Base-by-base conservation (phyloP, 805 yeast genomes). In the Lipomyces chichibuensis region DNA sequence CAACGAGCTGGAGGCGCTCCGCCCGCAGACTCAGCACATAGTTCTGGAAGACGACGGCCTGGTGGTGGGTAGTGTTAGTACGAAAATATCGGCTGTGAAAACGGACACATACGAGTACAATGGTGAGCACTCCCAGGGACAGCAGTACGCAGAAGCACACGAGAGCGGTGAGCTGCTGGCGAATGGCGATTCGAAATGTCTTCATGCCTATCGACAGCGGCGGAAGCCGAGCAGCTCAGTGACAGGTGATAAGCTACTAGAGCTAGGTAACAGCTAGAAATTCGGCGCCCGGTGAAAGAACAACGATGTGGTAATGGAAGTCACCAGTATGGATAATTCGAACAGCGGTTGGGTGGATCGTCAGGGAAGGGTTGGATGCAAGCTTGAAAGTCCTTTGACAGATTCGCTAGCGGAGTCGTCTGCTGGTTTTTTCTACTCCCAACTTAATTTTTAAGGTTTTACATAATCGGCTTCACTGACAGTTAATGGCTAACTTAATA, bases 1-100 rank as follows among this genome's bases (percentile, higher is more conserved):
- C 90, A 25, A 92, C 90, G 56, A 91, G 91, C 72, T 85, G 85
- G 32, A 92, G 79, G 65, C 92, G 84, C 69, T 90, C 92, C 0
- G 88, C 85, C 73, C 96, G 82, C 56, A 90, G 77, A 58, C 83
- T 78, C 37, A 86, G 83, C 66, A 88, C 85, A 69, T 86, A 88
- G 25, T 80, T 77, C 59, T 62, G 69, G 11, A 67, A 62, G n/a
- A 66, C 71, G 52, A 68, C 64, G n/a, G 67, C 3, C 91, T 85
- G 75, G 88, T 85, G 75, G 88, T 89, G 75, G 13, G 89, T 90
- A 1, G 88, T 83, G 60, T 81, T 27, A 17, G 37, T 49, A 49
- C 9, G 29, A 63, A 52, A 54, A 11, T 25, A 32, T 13, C 37
- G 32, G 33, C 33, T 4, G 29, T 37, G 14, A 14, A 29, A 17